Conservation (phyloP, 805 yeast genomes). For the Saccharomycopsis amapae region DNA sequence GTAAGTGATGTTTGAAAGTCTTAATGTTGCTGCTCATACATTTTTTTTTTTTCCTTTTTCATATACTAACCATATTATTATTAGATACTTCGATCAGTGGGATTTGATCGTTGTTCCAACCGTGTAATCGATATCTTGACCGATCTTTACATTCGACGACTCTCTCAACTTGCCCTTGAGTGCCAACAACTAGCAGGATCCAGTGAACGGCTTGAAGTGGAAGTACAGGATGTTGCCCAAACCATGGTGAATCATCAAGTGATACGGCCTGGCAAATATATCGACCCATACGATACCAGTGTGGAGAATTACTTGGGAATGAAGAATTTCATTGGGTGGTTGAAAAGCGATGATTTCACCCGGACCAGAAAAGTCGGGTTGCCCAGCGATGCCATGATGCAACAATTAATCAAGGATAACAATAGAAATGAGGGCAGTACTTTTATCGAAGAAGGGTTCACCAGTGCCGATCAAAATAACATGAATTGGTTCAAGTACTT, state of each 20-base stretch:
- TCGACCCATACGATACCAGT: slow-evolving; percentile 50
- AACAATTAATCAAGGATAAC: slow-evolving; percentile 23
- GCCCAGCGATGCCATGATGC: slow-evolving; percentile 25
- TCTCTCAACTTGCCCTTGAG: slow-evolving; percentile 46
- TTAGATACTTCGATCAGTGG: slow-evolving; percentile 67
- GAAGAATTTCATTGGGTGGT: slow-evolving; percentile 50
- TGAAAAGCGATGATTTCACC: slow-evolving; percentile 37
- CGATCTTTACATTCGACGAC: slow-evolving; percentile 62
- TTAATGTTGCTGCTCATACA: slow-evolving; percentile 20
- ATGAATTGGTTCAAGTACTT: slow-evolving; percentile 34
- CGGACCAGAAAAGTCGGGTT: slow-evolving; percentile 35
- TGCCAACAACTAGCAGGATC: slow-evolving; percentile 43
- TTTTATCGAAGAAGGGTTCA: slow-evolving; percentile 27
- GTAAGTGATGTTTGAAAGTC: slow-evolving; percentile 21
- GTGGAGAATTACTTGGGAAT: slow-evolving; percentile 41
- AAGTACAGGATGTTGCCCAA: slow-evolving; percentile 61
- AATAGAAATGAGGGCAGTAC: slow-evolving; percentile 32
- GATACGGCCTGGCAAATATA: slow-evolving; percentile 47
- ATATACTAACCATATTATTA: not conserved
- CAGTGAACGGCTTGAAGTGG: slow-evolving; percentile 40
- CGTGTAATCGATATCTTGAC: slow-evolving; percentile 67
- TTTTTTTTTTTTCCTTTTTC: not conserved
- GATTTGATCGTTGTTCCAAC: slow-evolving; percentile 75
- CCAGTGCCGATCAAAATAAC: slow-evolving; percentile 29
- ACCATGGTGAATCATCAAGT: slow-evolving; percentile 61